Conservation (phyloP, 2,329 filamentous ascomycete genomes). For the Fusarium sp. region DNA sequence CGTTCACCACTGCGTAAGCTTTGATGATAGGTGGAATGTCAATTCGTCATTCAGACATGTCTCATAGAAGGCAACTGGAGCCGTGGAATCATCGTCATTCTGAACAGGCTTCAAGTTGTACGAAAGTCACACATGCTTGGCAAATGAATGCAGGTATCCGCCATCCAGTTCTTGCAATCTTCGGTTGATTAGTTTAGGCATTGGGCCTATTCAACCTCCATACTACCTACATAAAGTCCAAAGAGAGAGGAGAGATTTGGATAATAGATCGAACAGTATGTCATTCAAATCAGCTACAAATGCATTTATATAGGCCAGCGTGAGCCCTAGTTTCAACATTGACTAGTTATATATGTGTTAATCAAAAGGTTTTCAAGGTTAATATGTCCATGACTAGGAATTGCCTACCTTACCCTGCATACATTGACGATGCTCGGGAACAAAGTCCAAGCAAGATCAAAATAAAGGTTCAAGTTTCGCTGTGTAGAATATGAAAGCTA, state of each 20-base stretch:
- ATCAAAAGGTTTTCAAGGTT: not conserved
- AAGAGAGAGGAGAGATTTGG: too few species aligned
- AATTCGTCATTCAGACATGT: not conserved
- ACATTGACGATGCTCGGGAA: too few species aligned
- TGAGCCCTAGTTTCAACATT: not conserved
- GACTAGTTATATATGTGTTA: not conserved
- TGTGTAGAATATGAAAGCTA: not conserved
- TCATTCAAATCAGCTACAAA: not conserved
- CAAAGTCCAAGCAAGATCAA: not conserved
- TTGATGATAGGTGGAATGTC: not conserved
- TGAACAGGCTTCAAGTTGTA: constrained; percentile 1
- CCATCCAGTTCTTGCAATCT: not conserved
- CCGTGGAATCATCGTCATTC: constrained; percentile 5
- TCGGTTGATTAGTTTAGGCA: not conserved
- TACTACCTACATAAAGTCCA: not conserved
- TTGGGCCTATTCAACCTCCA: not conserved
- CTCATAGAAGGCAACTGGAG: constrained; percentile 19
- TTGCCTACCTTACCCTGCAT: not conserved
- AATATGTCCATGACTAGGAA: too few species aligned
- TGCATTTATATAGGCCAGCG: not conserved
- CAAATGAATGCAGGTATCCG: constrained; percentile 13
- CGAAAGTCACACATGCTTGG: not conserved
- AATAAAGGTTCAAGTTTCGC: not conserved
- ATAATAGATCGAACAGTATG: not conserved
- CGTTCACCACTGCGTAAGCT: too few species aligned